Percentiles rank a stretch among this genome's conserved stretches.
These are phyloP conservation scores for Penicillium riverlandense DNA, from an alignment of 495 filamentous ascomycete species.

Conservation along the genomic window DNA sequence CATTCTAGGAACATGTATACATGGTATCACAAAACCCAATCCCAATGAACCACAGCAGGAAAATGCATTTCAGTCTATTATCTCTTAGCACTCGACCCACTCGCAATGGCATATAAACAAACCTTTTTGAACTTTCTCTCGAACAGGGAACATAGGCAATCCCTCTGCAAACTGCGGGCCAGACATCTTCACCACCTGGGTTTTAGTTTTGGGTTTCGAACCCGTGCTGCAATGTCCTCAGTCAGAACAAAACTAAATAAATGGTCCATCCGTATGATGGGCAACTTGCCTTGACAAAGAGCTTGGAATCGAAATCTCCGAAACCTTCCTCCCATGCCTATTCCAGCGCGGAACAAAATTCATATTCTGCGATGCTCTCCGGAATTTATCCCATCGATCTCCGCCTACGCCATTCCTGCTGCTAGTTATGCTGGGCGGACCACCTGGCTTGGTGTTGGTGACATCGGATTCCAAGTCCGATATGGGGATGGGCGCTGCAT, in stretches of 20 bases:
- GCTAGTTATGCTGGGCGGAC: slow-evolving; percentile 1
- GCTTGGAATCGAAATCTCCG: neutral
- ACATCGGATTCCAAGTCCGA: neutral
- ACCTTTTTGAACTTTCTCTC: neutral
- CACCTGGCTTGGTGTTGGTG: neutral
- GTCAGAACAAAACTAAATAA: too few relatives aligned
- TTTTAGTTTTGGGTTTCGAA: neutral
- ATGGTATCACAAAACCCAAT: too few relatives aligned
- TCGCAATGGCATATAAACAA: neutral
- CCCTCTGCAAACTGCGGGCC: slow-evolving; percentile 7
- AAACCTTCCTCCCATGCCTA: neutral
- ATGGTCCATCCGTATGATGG: too few relatives aligned
- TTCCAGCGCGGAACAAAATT: too few relatives aligned
- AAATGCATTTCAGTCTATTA: too few relatives aligned
- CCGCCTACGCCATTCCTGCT: neutral
- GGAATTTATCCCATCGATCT: slow-evolving; percentile 1
- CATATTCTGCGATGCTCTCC: slow-evolving; percentile 3
- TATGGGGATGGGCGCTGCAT: slow-evolving; percentile 8
- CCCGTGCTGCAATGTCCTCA: neutral
- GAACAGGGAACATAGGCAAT: slow-evolving; percentile 6
- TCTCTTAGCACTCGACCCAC: too few relatives aligned
- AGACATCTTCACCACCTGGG: slow-evolving; percentile 5
- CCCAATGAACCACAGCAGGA: too few relatives aligned
- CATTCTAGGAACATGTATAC: too few relatives aligned
- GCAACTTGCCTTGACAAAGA: neutral